These are phyloP conservation scores for Linum lewisii DNA, from an alignment of 345 rosid species.

Conservation along the genomic window DNA sequence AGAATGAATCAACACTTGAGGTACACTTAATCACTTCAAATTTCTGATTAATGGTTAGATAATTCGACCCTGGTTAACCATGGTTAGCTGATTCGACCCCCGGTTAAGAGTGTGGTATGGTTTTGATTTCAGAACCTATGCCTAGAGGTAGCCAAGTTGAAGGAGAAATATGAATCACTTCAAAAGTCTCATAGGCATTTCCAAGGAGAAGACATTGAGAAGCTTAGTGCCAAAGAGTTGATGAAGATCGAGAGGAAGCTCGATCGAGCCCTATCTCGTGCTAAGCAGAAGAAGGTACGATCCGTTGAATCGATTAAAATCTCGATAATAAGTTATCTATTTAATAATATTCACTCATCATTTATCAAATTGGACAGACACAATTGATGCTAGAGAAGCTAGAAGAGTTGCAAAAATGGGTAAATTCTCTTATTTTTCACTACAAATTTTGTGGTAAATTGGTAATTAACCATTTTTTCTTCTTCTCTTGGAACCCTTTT, in stretches of 20 bases:
- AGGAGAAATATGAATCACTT: constrained; percentile 28
- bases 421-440: neutral
- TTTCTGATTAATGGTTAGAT: neutral
- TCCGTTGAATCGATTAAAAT: neutral
- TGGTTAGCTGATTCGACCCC: neutral
- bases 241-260: constrained; percentile 35
- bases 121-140: constrained; percentile 15
- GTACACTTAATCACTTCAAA: too few relatives aligned
- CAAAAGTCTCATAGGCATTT: constrained; percentile 26
- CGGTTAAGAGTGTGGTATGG: neutral
- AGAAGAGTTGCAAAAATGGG: neutral
- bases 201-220: constrained; percentile 33
- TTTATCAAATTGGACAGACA: neutral
- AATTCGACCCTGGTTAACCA: neutral
- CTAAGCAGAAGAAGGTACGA: constrained; percentile 31
- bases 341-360: too few relatives aligned
- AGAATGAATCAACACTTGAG: too few relatives aligned
- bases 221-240: constrained; percentile 25
- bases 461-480: too few relatives aligned
- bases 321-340: neutral
- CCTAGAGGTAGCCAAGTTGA: constrained; percentile 24
- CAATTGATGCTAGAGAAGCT: neutral
- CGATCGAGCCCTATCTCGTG: constrained; percentile 26
- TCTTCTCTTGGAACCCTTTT: too few relatives aligned
- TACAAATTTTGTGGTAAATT: too few relatives aligned